phyloP scores from a whole-genome alignment of 805 yeast species.

The Metschnikowia continentalis region DNA sequence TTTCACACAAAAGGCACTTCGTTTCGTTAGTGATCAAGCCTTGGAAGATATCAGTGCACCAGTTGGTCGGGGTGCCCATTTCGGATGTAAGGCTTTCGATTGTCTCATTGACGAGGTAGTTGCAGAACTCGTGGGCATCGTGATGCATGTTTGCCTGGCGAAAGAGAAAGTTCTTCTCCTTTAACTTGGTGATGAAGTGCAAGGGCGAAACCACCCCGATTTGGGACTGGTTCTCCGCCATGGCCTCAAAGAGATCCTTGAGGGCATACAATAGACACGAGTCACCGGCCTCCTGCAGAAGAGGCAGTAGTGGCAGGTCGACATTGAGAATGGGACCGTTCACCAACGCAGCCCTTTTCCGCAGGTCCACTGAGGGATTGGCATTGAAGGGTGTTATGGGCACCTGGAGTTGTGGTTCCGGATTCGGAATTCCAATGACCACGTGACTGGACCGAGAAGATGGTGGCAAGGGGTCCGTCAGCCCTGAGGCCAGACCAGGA shows the following conservation, averaged over 20 bases:
- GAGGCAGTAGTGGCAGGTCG: conserved; percentile 55
- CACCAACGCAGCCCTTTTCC: conserved; percentile 73
- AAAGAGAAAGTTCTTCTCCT: conserved; percentile 78
- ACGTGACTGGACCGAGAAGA: conserved; percentile 30
- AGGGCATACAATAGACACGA: conserved; percentile 50
- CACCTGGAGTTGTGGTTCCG: conserved; percentile 29
- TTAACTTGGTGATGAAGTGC: conserved; percentile 67
- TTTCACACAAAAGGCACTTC: conserved; percentile 86
- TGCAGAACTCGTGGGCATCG: conserved; percentile 96
- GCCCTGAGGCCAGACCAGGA: conserved; percentile 1
- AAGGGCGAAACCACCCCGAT: conserved; percentile 85
- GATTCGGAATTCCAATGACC: conserved; percentile 39
- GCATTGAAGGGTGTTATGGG: conserved; percentile 39
- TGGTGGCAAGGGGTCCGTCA: conserved; percentile 20
- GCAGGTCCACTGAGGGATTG: conserved; percentile 55
- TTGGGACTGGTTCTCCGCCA: conserved; percentile 63
- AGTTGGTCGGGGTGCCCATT: conserved; percentile 31
- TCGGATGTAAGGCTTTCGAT: conserved; percentile 54
- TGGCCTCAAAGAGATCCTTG: conserved; percentile 81
- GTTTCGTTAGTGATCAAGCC: conserved; percentile 85
- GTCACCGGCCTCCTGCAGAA: conserved; percentile 30
- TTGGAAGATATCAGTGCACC: conserved; percentile 72
- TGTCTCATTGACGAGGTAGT: conserved; percentile 69
- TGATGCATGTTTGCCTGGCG: conserved; percentile 89
- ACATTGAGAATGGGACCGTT: conserved; percentile 82